Conservation (phyloP, 2,329 filamentous ascomycete genomes). For the Myriosclerotinia duriaeana region DNA sequence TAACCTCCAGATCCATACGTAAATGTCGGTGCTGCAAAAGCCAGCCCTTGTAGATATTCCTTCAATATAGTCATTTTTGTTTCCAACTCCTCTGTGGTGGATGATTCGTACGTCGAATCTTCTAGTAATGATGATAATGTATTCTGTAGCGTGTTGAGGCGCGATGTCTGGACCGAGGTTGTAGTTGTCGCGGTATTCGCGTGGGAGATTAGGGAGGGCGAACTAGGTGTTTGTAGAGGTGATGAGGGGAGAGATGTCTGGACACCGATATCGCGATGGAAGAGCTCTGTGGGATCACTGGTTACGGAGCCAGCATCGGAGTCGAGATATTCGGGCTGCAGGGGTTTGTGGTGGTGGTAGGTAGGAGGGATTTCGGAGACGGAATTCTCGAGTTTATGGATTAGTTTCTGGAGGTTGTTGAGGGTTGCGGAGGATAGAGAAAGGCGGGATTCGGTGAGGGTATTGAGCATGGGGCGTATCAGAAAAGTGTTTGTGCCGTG, state of each 20-base stretch:
- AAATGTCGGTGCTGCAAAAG: conserved; percentile 45
- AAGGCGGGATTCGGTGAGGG: conserved; percentile 52
- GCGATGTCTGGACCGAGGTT: conserved; percentile 42
- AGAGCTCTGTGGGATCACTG: conserved; percentile 70
- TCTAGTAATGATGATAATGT: conserved; percentile 53
- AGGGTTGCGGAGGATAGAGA: conserved; percentile 52
- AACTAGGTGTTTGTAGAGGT: conserved; percentile 29
- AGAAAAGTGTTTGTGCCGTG: conserved; percentile 72
- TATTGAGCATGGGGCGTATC: conserved; percentile 58
- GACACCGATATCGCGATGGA: conserved; percentile 76
- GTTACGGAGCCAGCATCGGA: conserved; percentile 46
- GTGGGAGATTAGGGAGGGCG: conserved; percentile 35
- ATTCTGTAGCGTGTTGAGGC: conserved; percentile 50
- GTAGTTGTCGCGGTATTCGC: conserved; percentile 17
- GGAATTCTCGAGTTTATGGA: conserved; percentile 51
- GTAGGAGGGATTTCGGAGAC: conserved; percentile 60
- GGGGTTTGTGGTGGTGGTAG: conserved; percentile 31
- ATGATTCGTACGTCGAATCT: conserved; percentile 35
- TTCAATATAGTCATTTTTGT: conserved; percentile 51
- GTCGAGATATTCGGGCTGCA: conserved; percentile 40
- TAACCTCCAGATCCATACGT: conserved; percentile 39
- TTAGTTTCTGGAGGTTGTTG: conserved; percentile 51
- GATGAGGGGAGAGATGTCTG: conserved; percentile 61
- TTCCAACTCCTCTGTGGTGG: conserved; percentile 32
- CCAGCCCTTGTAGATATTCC: conserved; percentile 64